A percentile compares a stretch with the other conserved stretches of the same genome.
Evolutionary conservation across 495 filamentous ascomycete genomes (phyloP).

Genomic region (Friedmanniomyces simplex): DNA sequence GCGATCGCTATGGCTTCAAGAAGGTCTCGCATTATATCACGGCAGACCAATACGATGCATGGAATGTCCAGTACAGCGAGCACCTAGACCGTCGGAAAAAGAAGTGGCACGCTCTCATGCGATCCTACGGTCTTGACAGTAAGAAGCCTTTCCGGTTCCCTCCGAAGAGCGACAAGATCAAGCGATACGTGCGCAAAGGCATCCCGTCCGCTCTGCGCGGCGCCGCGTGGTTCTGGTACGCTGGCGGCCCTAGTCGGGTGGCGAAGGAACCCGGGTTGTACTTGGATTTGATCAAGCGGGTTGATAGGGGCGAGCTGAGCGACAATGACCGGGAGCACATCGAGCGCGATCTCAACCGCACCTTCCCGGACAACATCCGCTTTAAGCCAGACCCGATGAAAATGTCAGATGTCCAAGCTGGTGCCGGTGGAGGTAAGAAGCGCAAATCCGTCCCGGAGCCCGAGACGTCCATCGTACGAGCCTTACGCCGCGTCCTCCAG

Average conservation of each 20-base stretch:
- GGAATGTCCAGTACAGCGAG: conserved; percentile 60
- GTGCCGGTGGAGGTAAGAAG: conserved; percentile 12
- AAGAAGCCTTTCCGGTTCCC: conserved; percentile 70
- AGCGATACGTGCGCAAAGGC: conserved; percentile 88
- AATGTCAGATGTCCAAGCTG: conserved; percentile 20
- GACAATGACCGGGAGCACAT: conserved; percentile 78
- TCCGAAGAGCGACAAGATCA: conserved; percentile 65
- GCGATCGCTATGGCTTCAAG: conserved; percentile 86
- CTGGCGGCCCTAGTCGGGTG: conserved; percentile 71
- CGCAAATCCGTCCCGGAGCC: conserved; percentile 26
- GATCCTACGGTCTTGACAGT: conserved; percentile 62
- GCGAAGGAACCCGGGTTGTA: conserved; percentile 66
- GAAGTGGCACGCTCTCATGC: conserved; percentile 74
- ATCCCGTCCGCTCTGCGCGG: conserved; percentile 89
- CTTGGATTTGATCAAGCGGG: conserved; percentile 51
- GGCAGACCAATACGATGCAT: conserved; percentile 66
- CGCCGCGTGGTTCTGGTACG: conserved; percentile 94
- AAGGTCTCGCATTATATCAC: conserved; percentile 77
- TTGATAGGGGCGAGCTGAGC: conserved; percentile 50
- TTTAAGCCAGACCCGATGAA: conserved; percentile 63
- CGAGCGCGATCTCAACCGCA: conserved; percentile 87
- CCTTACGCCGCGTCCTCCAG: conserved; percentile 74
- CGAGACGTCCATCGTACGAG: conserved; percentile 68
- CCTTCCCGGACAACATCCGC: conserved; percentile 87
- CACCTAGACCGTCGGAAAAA: conserved; percentile 57